Evolutionary conservation across 805 yeast genomes (phyloP), one percentile per base, ranked within the genome.

Genomic region (Metschnikowia arizonensis): DNA sequence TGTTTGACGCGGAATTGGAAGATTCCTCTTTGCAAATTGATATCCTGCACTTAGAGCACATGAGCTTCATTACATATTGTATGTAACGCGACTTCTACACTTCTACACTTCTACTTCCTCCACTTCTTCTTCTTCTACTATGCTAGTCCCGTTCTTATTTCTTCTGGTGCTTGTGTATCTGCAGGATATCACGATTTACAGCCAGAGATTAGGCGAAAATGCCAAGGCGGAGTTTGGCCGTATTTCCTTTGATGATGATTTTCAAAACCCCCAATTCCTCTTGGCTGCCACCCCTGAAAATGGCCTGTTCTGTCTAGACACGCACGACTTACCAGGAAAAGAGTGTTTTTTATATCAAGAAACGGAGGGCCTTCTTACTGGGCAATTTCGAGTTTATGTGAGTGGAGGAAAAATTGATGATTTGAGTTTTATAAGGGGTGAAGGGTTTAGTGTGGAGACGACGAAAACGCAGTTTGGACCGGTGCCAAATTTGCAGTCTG

Each of bases 261-360:
- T 31, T 12, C 32, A 21, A 5, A 37, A 21, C 12, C 52, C 53
- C 3, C 12, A 34, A 8, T 60, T 57, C 40, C 21, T 33, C 23
- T 36, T 46, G 30, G 25, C 32, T 3, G 7, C 33, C 14, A 21
- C 26, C 14, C 3, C 46, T 9, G 40, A 37, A 5, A 31, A 18
- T 8, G 58, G 55, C 11, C 55, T 38, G 7, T 57, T 58, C 47
- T 63, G 67, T 40, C 38, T 68, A 36, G 72, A 74, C 10, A 66
- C 74, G 19, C 46, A 52, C 5, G 68, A 63, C 41, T 33, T 66
- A 5, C 46, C 52, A 5, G 47, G 54, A 42, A 58, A 59, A 25
- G 65, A 58, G n/a, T 70, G 75, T 43, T 66, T 71, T 45, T 46
- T 60, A 5, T 60, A 54, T 21, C 46, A 42, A 31, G 52, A 54